Evolutionary conservation across 2,329 filamentous ascomycete genomes (phyloP).

Genomic region (Fusarium albosuccineum): DNA sequence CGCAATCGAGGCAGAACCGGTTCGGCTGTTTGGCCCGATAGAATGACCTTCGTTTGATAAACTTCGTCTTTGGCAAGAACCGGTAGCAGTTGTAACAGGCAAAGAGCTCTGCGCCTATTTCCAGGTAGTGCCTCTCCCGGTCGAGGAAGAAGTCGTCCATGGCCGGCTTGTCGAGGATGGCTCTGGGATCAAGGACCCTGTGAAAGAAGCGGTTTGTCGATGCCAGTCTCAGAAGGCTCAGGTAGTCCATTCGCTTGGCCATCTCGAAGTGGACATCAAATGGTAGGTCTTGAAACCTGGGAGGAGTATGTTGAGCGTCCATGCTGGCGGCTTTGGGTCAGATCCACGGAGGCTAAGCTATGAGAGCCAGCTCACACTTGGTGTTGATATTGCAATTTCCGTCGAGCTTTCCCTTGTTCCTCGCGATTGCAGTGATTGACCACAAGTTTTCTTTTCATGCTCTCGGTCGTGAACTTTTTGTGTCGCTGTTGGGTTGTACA

Average conservation of each 20-base stretch:
- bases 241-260: conserved; percentile 18
- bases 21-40: background rate
- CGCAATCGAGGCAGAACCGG: conserved; percentile 37
- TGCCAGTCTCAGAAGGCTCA: conserved; percentile 17
- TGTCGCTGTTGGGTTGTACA: background rate
- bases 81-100: conserved; percentile 35
- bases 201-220: conserved; percentile 31
- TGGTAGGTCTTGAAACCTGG: conserved; percentile 26
- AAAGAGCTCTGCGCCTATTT: conserved; percentile 9
- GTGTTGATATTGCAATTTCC: background rate
- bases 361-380: background rate
- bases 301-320: background rate
- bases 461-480: background rate
- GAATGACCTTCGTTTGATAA: background rate
- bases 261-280: conserved; percentile 37
- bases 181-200: conserved; percentile 11
- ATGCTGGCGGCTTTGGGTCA: conserved; percentile 16
- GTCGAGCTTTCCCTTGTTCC: background rate
- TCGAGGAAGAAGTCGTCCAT: conserved; percentile 8
- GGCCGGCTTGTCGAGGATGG: background rate
- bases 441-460: background rate
- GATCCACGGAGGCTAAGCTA: background rate
- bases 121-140: conserved; percentile 10
- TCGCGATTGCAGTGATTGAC: background rate
- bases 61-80: conserved; percentile 29